phyloP scores from a whole-genome alignment of 805 yeast genomes.

The Wickerhamomyces sydowiorum region DNA sequence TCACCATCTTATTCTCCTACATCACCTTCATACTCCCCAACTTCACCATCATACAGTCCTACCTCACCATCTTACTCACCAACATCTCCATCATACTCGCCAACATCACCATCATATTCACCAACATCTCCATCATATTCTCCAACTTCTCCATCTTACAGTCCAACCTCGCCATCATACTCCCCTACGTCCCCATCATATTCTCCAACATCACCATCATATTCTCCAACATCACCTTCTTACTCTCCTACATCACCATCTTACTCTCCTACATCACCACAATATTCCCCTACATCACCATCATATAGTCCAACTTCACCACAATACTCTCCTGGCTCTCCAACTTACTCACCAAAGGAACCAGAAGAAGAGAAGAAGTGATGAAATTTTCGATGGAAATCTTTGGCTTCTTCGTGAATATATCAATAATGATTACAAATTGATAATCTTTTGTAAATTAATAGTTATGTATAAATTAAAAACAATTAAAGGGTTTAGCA shows the following conservation, averaged over 20 bases:
- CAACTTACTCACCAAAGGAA: conserved; percentile 32
- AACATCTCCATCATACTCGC: conserved; percentile 76
- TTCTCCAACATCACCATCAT: conserved; percentile 47
- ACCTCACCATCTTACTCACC: conserved; percentile 68
- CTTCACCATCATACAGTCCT: conserved; percentile 76
- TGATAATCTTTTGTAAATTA: too few species aligned
- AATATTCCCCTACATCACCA: conserved; percentile 64
- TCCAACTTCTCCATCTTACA: conserved; percentile 70
- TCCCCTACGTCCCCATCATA: conserved; percentile 74
- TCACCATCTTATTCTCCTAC: conserved; percentile 59
- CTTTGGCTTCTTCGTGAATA: background rate
- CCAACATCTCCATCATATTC: conserved; percentile 79
- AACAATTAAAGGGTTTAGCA: background rate
- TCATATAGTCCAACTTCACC: conserved; percentile 58
- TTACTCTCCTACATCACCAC: conserved; percentile 43
- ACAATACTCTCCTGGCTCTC: conserved; percentile 37
- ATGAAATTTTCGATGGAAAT: background rate
- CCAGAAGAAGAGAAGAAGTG: conserved; percentile 7
- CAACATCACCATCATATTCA: conserved; percentile 68
- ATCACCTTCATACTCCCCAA: conserved; percentile 68
- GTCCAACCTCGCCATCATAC: conserved; percentile 65
- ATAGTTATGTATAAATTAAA: too few species aligned
- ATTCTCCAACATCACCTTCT: conserved; percentile 59
- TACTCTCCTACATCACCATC: conserved; percentile 52
- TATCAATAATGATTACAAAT: background rate